These are phyloP conservation scores for Rhodotorula diobovata DNA, from an alignment of 768 basidiomycete species.

Conservation along the genomic window DNA sequence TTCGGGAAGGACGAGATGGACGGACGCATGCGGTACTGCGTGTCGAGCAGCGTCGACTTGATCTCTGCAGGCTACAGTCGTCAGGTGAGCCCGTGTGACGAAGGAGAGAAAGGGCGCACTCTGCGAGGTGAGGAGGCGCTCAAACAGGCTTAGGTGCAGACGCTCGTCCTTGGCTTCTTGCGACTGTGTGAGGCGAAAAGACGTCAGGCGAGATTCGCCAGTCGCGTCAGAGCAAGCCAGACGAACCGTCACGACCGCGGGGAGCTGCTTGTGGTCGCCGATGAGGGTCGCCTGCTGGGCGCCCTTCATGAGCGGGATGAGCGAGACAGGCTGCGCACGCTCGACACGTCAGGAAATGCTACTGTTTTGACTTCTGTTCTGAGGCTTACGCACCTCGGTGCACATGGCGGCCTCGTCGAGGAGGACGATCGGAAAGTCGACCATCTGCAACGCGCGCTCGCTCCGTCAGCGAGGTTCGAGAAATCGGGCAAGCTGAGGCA, in stretches of 20 bases:
- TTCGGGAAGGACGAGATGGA: constrained; percentile 81
- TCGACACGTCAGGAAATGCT: background rate
- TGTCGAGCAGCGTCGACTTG: constrained; percentile 86
- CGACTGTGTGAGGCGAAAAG: constrained; percentile 49
- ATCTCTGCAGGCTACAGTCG: constrained; percentile 54
- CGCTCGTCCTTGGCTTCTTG: constrained; percentile 68
- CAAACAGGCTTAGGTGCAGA: constrained; percentile 76
- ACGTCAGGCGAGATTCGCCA: background rate
- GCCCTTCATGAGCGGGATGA: constrained; percentile 91
- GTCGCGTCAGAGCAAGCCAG: background rate
- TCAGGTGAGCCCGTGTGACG: background rate
- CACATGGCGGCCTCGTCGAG: constrained; percentile 95
- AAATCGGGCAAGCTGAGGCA: background rate
- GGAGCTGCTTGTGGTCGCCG: constrained; percentile 95
- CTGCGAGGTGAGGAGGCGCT: constrained; percentile 76
- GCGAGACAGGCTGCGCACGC: constrained; percentile 59
- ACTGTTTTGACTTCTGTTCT: too few species aligned
- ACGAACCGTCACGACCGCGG: constrained; percentile 63
- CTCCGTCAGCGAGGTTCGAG: too few species aligned
- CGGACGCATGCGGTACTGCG: constrained; percentile 97
- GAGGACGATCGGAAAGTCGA: constrained; percentile 89
- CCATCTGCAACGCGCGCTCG: constrained; percentile 36
- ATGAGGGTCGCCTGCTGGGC: constrained; percentile 79
- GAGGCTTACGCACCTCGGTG: constrained; percentile 56
- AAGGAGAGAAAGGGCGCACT: constrained; percentile 49